Percentiles rank a stretch among this genome's conserved stretches.
Evolutionary conservation across 2,329 filamentous ascomycete genomes (phyloP).

Genomic region (Diaporthe nobilis): DNA sequence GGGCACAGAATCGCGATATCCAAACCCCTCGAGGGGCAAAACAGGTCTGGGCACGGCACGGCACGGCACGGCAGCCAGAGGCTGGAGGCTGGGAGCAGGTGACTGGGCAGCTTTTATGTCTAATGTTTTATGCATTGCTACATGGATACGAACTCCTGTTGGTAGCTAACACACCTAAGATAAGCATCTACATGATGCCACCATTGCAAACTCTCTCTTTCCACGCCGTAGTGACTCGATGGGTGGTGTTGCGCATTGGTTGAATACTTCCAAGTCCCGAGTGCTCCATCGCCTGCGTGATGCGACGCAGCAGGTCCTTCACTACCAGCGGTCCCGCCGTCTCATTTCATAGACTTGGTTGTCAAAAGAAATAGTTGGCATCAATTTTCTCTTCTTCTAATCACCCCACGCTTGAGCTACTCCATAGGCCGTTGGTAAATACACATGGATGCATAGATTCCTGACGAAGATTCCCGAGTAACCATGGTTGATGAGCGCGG

Average conservation of each 20-base stretch:
- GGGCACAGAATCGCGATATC: conserved; percentile 23
- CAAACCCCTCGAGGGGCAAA: conserved; percentile 30
- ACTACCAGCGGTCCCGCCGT: too few species aligned
- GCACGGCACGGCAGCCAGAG: conserved; percentile 24
- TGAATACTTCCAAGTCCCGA: neutral
- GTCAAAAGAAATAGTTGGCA: neutral
- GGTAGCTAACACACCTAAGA: conserved; percentile 38
- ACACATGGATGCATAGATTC: neutral
- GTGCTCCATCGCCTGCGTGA: too few species aligned
- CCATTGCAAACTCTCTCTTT: neutral
- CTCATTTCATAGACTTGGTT: neutral
- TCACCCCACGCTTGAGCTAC: neutral
- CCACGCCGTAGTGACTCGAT: neutral
- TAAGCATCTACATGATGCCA: conserved; percentile 13
- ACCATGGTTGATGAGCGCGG: neutral
- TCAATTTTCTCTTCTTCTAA: neutral
- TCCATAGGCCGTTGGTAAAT: neutral
- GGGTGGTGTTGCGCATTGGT: neutral
- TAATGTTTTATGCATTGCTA: conserved; percentile 43
- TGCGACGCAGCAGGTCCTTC: neutral
- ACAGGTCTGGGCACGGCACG: conserved; percentile 32
- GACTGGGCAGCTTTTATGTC: conserved; percentile 39
- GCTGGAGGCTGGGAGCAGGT: conserved; percentile 7
- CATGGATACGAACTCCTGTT: conserved; percentile 34
- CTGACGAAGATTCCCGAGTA: neutral